These are phyloP conservation scores for Xylariaceae sp. DNA, from an alignment of 2,329 filamentous ascomycete genomes.

Conservation along the genomic window DNA sequence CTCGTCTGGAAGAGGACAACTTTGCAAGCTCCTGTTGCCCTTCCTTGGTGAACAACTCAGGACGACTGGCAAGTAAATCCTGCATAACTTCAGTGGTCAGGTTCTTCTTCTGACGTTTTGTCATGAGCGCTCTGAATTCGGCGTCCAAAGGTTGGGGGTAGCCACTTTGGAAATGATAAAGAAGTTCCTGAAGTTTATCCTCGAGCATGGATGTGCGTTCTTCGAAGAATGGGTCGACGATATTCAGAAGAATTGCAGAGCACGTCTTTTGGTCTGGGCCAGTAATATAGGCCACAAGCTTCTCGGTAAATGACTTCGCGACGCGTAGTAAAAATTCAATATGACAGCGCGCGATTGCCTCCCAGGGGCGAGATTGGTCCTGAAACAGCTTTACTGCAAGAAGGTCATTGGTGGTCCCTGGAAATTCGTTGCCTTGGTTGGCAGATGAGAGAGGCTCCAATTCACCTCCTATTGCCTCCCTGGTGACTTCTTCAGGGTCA, in stretches of 20 bases:
- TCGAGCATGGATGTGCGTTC: conserved; percentile 37
- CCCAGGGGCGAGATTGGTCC: conserved; percentile 49
- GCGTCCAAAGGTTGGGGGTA: conserved; percentile 43
- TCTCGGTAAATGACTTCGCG: conserved; percentile 47
- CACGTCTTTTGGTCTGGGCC: conserved; percentile 36
- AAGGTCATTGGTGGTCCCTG: conserved; percentile 46
- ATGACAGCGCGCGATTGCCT: conserved; percentile 46
- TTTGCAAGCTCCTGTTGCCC: conserved; percentile 28
- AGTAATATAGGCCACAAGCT: conserved; percentile 44
- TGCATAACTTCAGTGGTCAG: conserved; percentile 25
- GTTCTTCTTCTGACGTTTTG: conserved; percentile 22
- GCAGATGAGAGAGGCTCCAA: conserved; percentile 44
- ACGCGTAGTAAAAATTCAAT: conserved; percentile 41
- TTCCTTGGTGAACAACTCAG: conserved; percentile 35
- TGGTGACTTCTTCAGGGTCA: conserved; percentile 35
- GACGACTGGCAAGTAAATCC: conserved; percentile 28
- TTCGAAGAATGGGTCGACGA: conserved; percentile 39
- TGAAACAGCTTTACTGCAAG: conserved; percentile 50
- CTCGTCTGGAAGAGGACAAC: neutral
- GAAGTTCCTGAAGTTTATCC: conserved; percentile 49
- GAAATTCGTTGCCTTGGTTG: conserved; percentile 51
- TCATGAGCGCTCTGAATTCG: conserved; percentile 39
- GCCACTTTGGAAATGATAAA: conserved; percentile 47
- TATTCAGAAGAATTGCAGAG: conserved; percentile 33
- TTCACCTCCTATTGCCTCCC: conserved; percentile 28